Evolutionary conservation across 2,329 filamentous ascomycete species (phyloP).

Genomic region (Fusarium cyanostomum): DNA sequence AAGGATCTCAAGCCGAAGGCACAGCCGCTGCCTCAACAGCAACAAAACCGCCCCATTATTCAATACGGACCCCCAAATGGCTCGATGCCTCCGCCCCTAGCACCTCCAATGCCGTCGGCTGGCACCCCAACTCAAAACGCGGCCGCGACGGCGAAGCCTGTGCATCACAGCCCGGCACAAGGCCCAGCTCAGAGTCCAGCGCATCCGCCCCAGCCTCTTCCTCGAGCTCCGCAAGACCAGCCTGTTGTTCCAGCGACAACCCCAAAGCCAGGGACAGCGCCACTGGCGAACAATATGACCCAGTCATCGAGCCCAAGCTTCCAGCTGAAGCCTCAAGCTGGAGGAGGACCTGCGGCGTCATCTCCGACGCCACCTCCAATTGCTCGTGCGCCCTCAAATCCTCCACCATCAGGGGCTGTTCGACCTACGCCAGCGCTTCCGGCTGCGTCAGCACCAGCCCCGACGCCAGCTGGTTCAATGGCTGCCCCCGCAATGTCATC

Average conservation of each 20-base stretch:
- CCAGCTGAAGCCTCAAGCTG: conserved; percentile 26
- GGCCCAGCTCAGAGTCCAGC: conserved; percentile 29
- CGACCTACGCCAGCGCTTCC: conserved; percentile 26
- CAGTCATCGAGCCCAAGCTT: conserved; percentile 33
- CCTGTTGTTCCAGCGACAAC: conserved; percentile 15
- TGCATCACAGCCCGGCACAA: conserved; percentile 33
- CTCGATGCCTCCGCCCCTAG: conserved; percentile 64
- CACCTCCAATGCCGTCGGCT: conserved; percentile 45
- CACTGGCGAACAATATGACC: conserved; percentile 25
- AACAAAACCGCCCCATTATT: conserved; percentile 62
- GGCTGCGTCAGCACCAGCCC: conserved; percentile 33
- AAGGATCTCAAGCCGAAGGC: conserved; percentile 67
- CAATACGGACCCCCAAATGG: conserved; percentile 74
- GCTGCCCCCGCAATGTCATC: conserved; percentile 40
- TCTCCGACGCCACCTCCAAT: conserved; percentile 35
- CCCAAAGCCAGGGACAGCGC: conserved; percentile 25
- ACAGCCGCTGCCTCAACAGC: conserved; percentile 48
- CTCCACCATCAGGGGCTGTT: conserved; percentile 16
- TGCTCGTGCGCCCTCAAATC: conserved; percentile 36
- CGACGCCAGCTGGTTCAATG: conserved; percentile 40
- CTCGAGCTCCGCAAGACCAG: conserved; percentile 22
- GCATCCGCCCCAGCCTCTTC: conserved; percentile 29
- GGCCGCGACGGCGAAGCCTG: conserved; percentile 26
- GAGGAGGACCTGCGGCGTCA: conserved; percentile 29
- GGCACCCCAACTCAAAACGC: conserved; percentile 34